A percentile compares a stretch with the other conserved stretches of the same genome.
phyloP scores from a whole-genome alignment of 2,329 filamentous ascomycete species.

The Cladorrhinum sp. region DNA sequence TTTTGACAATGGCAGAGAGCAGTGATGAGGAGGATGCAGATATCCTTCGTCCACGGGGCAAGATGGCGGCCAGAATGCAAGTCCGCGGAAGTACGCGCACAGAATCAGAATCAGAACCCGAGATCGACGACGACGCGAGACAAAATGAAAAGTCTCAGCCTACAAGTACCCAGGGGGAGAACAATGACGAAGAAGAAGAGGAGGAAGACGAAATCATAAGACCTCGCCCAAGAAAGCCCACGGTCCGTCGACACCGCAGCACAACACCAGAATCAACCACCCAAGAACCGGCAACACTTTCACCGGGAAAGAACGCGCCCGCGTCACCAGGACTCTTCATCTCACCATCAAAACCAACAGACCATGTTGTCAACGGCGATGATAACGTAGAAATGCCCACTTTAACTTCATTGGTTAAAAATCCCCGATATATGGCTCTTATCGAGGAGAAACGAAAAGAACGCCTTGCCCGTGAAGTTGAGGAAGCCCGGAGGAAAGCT shows the following conservation, averaged over 20 bases:
- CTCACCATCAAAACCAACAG: conserved; percentile 29
- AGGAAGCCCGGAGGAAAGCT: conserved; percentile 47
- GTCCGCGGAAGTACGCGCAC: conserved; percentile 27
- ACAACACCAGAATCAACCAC: conserved; percentile 33
- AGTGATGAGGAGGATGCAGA: conserved; percentile 40
- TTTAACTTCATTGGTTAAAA: conserved; percentile 45
- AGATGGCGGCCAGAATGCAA: conserved; percentile 63
- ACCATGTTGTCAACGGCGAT: conserved; percentile 31
- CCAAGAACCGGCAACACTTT: conserved; percentile 25
- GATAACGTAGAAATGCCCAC: conserved; percentile 48
- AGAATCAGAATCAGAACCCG: conserved; percentile 26
- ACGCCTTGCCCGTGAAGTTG: conserved; percentile 66
- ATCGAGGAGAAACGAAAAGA: conserved; percentile 72
- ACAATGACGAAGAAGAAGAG: conserved; percentile 31
- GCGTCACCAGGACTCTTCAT: conserved; percentile 25
- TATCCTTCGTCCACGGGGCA: conserved; percentile 56
- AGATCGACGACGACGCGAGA: neutral
- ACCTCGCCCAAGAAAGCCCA: conserved; percentile 40
- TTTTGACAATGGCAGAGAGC: conserved; percentile 22
- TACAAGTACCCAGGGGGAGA: conserved; percentile 24
- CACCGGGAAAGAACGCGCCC: conserved; percentile 29
- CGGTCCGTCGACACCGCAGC: conserved; percentile 36
- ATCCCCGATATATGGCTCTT: conserved; percentile 62
- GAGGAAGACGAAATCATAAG: conserved; percentile 43
- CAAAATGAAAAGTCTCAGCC: neutral